A percentile compares a stretch with the other conserved stretches of the same genome.
Conservation (phyloP, 306 rosid species). For the Vigna nakashimae region DNA sequence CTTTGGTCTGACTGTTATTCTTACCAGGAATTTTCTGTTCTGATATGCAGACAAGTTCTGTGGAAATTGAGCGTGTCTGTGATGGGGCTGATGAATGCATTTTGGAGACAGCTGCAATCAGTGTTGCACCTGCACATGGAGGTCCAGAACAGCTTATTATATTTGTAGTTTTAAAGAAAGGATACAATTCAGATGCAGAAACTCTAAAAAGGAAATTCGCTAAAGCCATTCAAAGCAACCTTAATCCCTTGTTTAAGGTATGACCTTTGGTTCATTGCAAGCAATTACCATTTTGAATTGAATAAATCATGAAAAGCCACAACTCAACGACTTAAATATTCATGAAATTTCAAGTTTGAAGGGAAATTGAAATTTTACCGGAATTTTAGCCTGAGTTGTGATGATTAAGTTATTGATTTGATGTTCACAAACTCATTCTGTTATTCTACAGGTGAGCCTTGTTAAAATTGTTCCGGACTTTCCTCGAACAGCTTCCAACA, state of each 20-base stretch:
- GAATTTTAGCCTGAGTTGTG: slow-evolving; percentile 24
- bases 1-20: slow-evolving; percentile 13
- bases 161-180: slow-evolving; percentile 69
- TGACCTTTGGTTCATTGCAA: not conserved
- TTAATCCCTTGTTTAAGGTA: slow-evolving; percentile 92
- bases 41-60: slow-evolving; percentile 68
- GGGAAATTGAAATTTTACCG: not conserved
- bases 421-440: slow-evolving; percentile 13
- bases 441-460: slow-evolving; percentile 57
- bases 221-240: slow-evolving; percentile 79
- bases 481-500: slow-evolving; percentile 89
- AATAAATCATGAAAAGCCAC: not conserved
- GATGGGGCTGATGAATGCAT: slow-evolving; percentile 73
- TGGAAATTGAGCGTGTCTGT: slow-evolving; percentile 87
- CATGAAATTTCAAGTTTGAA: slow-evolving; percentile 4
- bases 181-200: slow-evolving; percentile 54
- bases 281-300: slow-evolving; percentile 13
- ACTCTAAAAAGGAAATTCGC: slow-evolving; percentile 66
- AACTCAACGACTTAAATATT: slow-evolving; percentile 7
- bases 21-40: slow-evolving; percentile 37
- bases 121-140: slow-evolving; percentile 66
- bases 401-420: slow-evolving; percentile 7
- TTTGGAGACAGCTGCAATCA: slow-evolving; percentile 81
- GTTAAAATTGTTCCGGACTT: slow-evolving; percentile 69
- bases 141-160: slow-evolving; percentile 87